Percentiles rank a stretch among this genome's conserved stretches.
Conservation (phyloP, 2,329 filamentous ascomycete genomes). For the Colletotrichum spinosum region DNA sequence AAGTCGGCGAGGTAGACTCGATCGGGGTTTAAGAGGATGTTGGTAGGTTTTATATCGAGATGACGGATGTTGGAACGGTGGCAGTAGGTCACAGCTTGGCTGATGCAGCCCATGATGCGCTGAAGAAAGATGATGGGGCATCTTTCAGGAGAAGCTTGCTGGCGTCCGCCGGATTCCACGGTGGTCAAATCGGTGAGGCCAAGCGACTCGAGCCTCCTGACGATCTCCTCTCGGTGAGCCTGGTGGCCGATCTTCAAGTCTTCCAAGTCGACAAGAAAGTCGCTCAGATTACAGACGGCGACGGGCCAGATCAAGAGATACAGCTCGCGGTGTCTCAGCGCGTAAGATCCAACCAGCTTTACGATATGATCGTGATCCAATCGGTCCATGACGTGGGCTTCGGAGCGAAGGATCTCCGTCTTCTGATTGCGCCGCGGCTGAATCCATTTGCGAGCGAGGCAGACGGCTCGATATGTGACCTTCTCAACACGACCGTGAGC, state of each 20-base stretch:
- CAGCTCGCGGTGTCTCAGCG: constrained; percentile 51
- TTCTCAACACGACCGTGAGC: constrained; percentile 58
- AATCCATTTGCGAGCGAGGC: constrained; percentile 59
- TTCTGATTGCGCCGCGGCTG: constrained; percentile 49
- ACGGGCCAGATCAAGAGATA: constrained; percentile 61
- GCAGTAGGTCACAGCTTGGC: constrained; percentile 56
- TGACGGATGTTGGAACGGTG: constrained; percentile 57
- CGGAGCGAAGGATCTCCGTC: constrained; percentile 56
- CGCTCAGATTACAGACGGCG: constrained; percentile 57
- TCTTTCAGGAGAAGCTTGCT: constrained; percentile 1
- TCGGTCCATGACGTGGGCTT: constrained; percentile 60
- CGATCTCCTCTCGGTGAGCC: constrained; percentile 54
- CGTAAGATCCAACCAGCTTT: constrained; percentile 60
- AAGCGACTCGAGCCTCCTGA: constrained; percentile 51
- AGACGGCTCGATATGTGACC: constrained; percentile 54
- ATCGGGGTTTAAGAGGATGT: constrained; percentile 58
- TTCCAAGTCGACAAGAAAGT: constrained; percentile 57
- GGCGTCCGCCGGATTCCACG: constrained; percentile 45
- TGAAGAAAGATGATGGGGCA: constrained; percentile 56
- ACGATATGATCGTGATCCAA: constrained; percentile 61
- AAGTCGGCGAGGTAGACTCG: constrained; percentile 62
- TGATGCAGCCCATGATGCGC: constrained; percentile 57
- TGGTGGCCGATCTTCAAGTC: constrained; percentile 48
- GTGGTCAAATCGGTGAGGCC: constrained; percentile 52
- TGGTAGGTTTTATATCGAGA: constrained; percentile 60